Conservation (phyloP, 73 alveolate genomes). For the Tetrahymena thermophila region DNA sequence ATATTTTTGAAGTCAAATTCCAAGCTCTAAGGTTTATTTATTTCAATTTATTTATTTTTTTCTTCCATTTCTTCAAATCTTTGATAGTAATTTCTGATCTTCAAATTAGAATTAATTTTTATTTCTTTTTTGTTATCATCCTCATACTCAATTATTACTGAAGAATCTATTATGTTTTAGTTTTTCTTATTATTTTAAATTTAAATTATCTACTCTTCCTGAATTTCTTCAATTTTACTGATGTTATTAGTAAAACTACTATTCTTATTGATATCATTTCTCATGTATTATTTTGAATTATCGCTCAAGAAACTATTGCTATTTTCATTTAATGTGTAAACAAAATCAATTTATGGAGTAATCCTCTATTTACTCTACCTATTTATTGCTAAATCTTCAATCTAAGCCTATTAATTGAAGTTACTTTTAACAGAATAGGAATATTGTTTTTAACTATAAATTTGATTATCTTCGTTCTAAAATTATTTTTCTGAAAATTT, state of each 20-base stretch:
- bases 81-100: background rate
- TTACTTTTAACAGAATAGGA: background rate
- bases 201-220: background rate
- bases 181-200: background rate
- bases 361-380: background rate
- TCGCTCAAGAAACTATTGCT: background rate
- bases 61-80: background rate
- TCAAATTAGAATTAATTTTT: background rate
- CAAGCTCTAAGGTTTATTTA: background rate
- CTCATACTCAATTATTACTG: background rate
- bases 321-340: background rate
- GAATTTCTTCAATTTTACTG: background rate
- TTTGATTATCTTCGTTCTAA: background rate
- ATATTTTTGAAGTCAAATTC: background rate
- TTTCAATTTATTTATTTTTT: background rate
- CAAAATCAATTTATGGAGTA: background rate
- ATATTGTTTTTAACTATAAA: background rate
- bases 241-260: background rate
- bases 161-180: background rate
- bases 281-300: background rate
- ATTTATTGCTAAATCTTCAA: background rate
- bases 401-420: background rate
- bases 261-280: background rate
- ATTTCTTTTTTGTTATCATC: background rate
- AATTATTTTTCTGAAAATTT: background rate